Percentiles rank a stretch among this genome's conserved stretches.
phyloP scores from a whole-genome alignment of 495 filamentous ascomycete species.

The Xanthoparmelia taractica region DNA sequence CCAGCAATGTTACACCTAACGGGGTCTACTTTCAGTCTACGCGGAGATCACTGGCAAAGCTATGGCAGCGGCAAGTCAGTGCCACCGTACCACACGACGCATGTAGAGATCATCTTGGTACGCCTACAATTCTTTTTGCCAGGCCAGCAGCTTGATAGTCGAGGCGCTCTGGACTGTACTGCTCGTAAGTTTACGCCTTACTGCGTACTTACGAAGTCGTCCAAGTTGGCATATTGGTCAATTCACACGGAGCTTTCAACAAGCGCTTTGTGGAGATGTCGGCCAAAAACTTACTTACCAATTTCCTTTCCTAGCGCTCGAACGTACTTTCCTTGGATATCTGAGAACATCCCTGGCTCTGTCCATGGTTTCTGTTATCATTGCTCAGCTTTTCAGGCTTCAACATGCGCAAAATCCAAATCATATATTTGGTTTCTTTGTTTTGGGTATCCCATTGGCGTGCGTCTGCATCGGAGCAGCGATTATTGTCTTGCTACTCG shows the following conservation, averaged over 20 bases:
- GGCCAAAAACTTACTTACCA: slow-evolving; percentile 6
- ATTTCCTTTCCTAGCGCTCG: slow-evolving; percentile 51
- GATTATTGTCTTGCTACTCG: slow-evolving; percentile 48
- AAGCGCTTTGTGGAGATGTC: background rate
- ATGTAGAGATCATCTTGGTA: slow-evolving; percentile 28
- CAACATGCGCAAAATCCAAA: slow-evolving; percentile 42
- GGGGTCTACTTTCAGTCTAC: background rate
- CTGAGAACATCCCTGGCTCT: slow-evolving; percentile 63
- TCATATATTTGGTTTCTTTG: slow-evolving; percentile 48
- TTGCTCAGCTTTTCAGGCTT: slow-evolving; percentile 64
- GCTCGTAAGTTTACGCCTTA: background rate
- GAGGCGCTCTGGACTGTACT: background rate
- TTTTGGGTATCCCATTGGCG: slow-evolving; percentile 59
- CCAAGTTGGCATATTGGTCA: background rate
- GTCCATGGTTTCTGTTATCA: slow-evolving; percentile 56
- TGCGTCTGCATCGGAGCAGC: slow-evolving; percentile 51
- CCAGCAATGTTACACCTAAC: background rate
- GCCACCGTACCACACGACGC: slow-evolving; percentile 21
- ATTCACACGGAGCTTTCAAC: slow-evolving; percentile 4
- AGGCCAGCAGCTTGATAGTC: background rate
- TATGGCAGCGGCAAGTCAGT: slow-evolving; percentile 24
- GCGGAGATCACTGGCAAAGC: slow-evolving; percentile 3
- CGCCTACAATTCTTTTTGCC: background rate
- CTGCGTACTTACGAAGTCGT: no score
- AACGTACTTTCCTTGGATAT: slow-evolving; percentile 73